Evolutionary conservation across 306 rosid species (phyloP).

Genomic region (Alnus glutinosa): DNA sequence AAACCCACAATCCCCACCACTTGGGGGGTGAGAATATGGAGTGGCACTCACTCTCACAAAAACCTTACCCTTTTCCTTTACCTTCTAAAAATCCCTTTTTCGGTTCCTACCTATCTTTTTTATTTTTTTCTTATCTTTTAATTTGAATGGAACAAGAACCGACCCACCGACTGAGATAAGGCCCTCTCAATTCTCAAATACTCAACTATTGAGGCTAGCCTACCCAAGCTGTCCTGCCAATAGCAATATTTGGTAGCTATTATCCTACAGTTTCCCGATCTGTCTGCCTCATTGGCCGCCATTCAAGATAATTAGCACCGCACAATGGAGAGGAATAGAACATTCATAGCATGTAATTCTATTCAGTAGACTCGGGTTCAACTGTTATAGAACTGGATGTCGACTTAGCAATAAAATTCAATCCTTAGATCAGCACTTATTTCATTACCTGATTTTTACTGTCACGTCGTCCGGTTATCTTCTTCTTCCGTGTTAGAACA

Average conservation of each 20-base stretch:
- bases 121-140: background rate
- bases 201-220: conserved; percentile 41
- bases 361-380: too few species aligned
- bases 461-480: too few species aligned
- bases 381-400: too few species aligned
- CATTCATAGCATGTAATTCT: background rate
- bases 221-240: conserved; percentile 35
- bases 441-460: too few species aligned
- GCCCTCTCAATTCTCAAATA: conserved; percentile 36
- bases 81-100: conserved; percentile 12
- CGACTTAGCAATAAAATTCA: too few species aligned
- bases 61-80: conserved; percentile 15
- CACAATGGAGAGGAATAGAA: conserved; percentile 15
- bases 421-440: too few species aligned
- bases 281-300: conserved; percentile 37
- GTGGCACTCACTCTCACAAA: conserved; percentile 54
- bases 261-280: conserved; percentile 23
- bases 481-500: too few species aligned
- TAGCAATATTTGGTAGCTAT: conserved; percentile 12
- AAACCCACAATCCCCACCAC: conserved; percentile 38
- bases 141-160: conserved; percentile 46
- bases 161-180: conserved; percentile 57
- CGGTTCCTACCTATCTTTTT: background rate
- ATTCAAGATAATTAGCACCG: conserved; percentile 31
- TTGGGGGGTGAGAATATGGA: conserved; percentile 37